phyloP scores from a whole-genome alignment of 805 yeast species.

The Saccharomycopsis sp. region DNA sequence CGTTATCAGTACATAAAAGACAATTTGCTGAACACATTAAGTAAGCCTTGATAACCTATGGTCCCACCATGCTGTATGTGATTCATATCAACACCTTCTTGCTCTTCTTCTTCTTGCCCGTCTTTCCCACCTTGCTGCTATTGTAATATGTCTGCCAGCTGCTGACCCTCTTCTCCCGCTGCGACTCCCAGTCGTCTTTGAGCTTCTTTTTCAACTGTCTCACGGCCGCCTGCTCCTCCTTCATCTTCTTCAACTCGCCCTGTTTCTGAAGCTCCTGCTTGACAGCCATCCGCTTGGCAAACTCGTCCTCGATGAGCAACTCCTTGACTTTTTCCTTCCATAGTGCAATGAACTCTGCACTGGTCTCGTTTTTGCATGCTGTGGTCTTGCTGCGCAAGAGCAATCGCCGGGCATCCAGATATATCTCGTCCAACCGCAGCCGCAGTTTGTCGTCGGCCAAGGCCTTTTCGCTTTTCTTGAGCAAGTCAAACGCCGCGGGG shows the following conservation, averaged over 20 bases:
- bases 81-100: background rate
- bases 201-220: constrained; percentile 32
- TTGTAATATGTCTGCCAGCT: constrained; percentile 50
- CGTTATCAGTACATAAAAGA: no score
- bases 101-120: constrained; percentile 20
- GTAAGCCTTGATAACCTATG: no score
- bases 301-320: constrained; percentile 40
- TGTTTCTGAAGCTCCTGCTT: constrained; percentile 38
- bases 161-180: constrained; percentile 48
- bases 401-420: constrained; percentile 37
- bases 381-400: constrained; percentile 31
- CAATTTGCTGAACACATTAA: no score
- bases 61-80: no score
- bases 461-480: constrained; percentile 47
- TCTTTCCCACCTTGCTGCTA: constrained; percentile 24
- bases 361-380: constrained; percentile 33
- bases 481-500: constrained; percentile 53
- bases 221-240: constrained; percentile 26
- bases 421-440: constrained; percentile 36
- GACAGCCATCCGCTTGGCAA: constrained; percentile 35
- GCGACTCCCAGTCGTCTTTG: constrained; percentile 53
- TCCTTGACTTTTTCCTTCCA: constrained; percentile 40
- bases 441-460: constrained; percentile 35
- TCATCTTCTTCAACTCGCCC: constrained; percentile 31
- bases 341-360: constrained; percentile 31